Conservation (phyloP, 768 basidiomycete species). For the Lactifluus volemus region DNA sequence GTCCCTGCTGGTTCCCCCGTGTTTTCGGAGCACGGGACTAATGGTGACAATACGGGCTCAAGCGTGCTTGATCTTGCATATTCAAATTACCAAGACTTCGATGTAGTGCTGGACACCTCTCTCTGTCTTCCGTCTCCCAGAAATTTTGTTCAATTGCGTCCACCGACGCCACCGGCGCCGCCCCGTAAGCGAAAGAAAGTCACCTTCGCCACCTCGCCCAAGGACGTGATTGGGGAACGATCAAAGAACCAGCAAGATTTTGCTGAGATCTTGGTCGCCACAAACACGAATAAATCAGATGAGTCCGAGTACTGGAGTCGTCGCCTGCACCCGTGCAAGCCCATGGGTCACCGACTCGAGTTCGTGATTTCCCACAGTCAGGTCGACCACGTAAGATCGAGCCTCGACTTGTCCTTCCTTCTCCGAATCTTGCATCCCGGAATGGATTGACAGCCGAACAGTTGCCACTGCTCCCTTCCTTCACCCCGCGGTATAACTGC, state of each 20-base stretch:
- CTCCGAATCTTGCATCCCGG: neutral
- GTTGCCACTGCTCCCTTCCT: neutral
- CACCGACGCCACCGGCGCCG: constrained; percentile 4
- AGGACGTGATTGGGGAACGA: neutral
- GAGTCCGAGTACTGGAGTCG: neutral
- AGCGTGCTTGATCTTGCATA: neutral
- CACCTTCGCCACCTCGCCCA: constrained; percentile 7
- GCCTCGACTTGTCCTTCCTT: neutral
- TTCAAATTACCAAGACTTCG: constrained; percentile 12
- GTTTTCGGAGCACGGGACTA: neutral
- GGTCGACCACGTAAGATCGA: neutral
- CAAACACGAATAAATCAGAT: neutral
- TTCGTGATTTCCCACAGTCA: neutral
- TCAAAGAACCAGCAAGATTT: neutral
- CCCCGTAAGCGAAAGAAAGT: constrained; percentile 10
- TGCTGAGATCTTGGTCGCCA: neutral
- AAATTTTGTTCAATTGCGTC: neutral
- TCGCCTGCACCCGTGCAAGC: neutral
- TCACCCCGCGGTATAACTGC: neutral
- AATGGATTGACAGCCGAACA: neutral
- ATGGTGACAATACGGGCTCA: neutral
- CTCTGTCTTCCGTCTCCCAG: constrained; percentile 3
- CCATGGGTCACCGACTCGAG: neutral
- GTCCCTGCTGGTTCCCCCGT: neutral
- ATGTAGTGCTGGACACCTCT: constrained; percentile 12